Percentiles rank a stretch among this genome's conserved stretches.
phyloP scores from a whole-genome alignment of 2,329 filamentous ascomycete genomes.

The Trichoderma sp. region DNA sequence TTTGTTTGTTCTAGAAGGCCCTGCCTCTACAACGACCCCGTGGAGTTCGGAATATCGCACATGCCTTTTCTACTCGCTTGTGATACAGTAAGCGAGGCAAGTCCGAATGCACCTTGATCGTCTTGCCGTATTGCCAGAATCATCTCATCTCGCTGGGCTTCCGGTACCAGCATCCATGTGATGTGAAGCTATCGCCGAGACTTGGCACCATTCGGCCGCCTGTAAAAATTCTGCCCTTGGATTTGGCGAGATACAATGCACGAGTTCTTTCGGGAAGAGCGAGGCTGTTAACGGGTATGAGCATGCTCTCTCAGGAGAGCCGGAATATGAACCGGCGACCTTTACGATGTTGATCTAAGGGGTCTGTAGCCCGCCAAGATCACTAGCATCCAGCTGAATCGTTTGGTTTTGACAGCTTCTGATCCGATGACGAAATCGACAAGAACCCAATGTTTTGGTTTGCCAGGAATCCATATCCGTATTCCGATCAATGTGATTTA shows the following conservation, averaged over 20 bases:
- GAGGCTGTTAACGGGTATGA: background rate
- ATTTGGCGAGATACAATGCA: background rate
- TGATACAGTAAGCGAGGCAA: background rate
- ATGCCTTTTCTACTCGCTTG: background rate
- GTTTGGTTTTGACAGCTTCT: background rate
- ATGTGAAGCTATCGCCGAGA: background rate
- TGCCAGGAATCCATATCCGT: background rate
- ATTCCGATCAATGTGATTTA: background rate
- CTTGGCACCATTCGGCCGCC: background rate
- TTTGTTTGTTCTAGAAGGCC: constrained; percentile 5
- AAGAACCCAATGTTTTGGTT: background rate
- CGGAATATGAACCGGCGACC: background rate
- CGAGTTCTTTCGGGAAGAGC: background rate
- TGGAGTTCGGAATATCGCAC: background rate
- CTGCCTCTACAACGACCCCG: background rate
- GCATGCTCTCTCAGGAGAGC: background rate
- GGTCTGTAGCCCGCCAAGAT: background rate
- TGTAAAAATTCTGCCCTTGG: background rate
- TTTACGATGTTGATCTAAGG: background rate
- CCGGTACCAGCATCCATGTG: background rate
- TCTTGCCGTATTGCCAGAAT: background rate
- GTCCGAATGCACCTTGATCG: background rate
- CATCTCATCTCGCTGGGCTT: background rate
- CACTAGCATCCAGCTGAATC: background rate
- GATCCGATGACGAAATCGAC: background rate